Percentiles rank a stretch among this genome's conserved stretches.
Conservation (phyloP, 768 basidiomycete genomes). For the Trichaptum fuscoviolaceum region DNA sequence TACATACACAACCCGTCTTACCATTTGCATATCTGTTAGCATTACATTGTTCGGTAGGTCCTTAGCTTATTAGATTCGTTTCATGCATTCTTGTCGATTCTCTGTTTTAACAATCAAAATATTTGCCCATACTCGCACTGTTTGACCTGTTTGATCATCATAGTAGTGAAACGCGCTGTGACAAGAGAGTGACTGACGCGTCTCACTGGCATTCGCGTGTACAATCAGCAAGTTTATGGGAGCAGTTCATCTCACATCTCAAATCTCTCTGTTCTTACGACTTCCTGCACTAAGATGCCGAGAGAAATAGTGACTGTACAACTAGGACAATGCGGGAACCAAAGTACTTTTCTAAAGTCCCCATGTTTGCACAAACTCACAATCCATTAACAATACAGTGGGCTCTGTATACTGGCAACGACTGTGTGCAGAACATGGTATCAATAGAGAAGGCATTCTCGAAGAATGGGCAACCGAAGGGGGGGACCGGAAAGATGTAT, state of each 20-base stretch:
- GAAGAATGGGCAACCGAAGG: conserved; percentile 97
- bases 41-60: conserved; percentile 2
- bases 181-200: background rate
- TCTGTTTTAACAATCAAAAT: background rate
- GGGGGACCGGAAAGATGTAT: conserved; percentile 96
- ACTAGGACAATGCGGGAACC: conserved; percentile 90
- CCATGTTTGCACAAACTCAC: conserved; percentile 12
- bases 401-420: conserved; percentile 98
- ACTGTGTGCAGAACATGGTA: conserved; percentile 96
- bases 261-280: background rate
- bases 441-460: conserved; percentile 90
- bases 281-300: conserved; percentile 43
- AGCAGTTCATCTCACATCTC: too few relatives aligned
- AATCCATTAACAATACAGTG: conserved; percentile 45
- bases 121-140: background rate
- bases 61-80: background rate
- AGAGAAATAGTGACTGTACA: conserved; percentile 81
- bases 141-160: too few relatives aligned
- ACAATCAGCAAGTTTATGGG: background rate
- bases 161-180: background rate
- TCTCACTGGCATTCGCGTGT: background rate
- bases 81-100: background rate
- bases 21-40: conserved; percentile 2
- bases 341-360: conserved; percentile 49
- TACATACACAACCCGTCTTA: background rate